Conservation (phyloP, 2,329 filamentous ascomycete species). For the Capronia americana region DNA sequence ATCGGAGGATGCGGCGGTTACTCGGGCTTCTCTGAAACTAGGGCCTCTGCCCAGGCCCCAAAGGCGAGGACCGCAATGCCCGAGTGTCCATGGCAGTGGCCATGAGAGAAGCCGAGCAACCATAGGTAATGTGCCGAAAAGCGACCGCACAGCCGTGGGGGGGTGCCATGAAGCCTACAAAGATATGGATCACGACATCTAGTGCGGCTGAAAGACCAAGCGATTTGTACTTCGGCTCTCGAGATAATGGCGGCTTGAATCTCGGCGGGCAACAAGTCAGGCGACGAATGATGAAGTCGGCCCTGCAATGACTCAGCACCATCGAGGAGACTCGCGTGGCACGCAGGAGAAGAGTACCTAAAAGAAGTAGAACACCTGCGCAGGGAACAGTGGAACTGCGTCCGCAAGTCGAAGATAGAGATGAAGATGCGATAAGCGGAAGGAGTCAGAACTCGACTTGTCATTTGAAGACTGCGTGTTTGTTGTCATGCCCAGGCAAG, state of each 20-base stretch:
- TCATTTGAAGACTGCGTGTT: background rate
- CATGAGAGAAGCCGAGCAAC: background rate
- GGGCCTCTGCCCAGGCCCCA: background rate
- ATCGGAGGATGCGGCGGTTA: background rate
- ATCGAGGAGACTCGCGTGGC: background rate
- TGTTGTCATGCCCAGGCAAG: no score
- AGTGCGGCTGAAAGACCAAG: background rate
- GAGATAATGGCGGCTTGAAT: background rate
- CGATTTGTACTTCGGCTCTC: background rate
- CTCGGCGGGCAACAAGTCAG: background rate
- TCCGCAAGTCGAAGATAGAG: background rate
- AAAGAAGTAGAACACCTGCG: background rate
- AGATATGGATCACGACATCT: background rate
- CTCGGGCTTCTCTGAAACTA: background rate
- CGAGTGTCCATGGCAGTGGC: background rate
- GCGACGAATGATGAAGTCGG: background rate
- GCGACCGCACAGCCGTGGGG: no score
- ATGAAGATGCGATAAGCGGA: background rate
- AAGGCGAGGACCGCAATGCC: background rate
- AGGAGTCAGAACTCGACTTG: background rate
- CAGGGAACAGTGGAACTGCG: background rate
- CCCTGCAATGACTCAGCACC: background rate
- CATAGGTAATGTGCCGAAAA: background rate
- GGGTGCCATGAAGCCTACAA: background rate
- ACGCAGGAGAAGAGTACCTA: background rate